Conservation (phyloP, 805 yeast species). For the Candida methanosorbosa region DNA sequence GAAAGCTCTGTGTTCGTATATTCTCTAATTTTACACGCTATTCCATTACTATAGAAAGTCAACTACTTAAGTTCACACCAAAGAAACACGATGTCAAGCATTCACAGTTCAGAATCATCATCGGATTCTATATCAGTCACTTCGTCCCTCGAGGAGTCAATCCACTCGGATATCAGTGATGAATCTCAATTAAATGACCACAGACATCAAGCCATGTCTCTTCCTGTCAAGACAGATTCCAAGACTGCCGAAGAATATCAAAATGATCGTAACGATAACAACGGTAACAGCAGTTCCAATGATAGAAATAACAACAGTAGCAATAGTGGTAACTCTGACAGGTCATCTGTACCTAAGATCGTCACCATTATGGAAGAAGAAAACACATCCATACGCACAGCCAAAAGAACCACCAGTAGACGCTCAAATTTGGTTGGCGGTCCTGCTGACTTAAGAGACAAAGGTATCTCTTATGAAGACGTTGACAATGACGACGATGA, state of each 20-base stretch:
- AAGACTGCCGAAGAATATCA: slow-evolving; percentile 2
- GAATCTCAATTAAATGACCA: slow-evolving; percentile 27
- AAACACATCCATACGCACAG: too few species aligned
- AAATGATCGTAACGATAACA: too few species aligned
- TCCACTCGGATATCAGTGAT: slow-evolving; percentile 26
- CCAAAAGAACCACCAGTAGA: background rate
- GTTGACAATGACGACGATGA: background rate
- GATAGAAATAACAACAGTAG: slow-evolving; percentile 1
- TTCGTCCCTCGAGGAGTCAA: slow-evolving; percentile 21
- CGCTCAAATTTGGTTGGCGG: background rate
- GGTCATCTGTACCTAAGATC: background rate
- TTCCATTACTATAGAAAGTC: too few species aligned
- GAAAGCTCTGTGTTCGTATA: too few species aligned
- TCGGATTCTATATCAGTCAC: slow-evolving; percentile 19
- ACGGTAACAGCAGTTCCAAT: too few species aligned
- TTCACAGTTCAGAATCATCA: slow-evolving; percentile 1
- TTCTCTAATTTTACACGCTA: too few species aligned
- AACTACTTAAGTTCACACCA: too few species aligned
- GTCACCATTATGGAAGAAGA: slow-evolving; percentile 6
- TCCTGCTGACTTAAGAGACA: background rate
- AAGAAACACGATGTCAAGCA: slow-evolving; percentile 7
- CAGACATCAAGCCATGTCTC: slow-evolving; percentile 23
- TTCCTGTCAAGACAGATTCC: slow-evolving; percentile 24
- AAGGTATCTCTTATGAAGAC: background rate
- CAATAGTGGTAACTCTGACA: background rate